Base-by-base conservation (phyloP, 192 early-diverging fungal species). In the Rhizoclosmatium sp. region DNA sequence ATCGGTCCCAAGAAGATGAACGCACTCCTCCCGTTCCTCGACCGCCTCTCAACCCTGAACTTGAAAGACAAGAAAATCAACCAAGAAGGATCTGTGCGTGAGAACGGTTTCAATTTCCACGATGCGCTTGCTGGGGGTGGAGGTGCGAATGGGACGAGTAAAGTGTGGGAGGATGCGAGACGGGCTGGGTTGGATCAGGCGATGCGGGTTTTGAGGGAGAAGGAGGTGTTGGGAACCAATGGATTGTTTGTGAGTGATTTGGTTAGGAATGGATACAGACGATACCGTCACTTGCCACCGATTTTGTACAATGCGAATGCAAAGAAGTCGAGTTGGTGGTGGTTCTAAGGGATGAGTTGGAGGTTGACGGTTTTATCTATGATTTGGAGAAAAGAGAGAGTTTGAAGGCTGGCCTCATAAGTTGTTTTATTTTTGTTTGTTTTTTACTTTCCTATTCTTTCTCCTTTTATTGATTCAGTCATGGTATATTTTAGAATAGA, bases 171-270 rank as follows among this genome's bases (percentile, higher is more conserved):
- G 44, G 72, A 60, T n/a, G 59, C 60, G 39, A 7, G 72, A 9
- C 21, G 45, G 10, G 47, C 39, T 49, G 72, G 72, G 21, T 48
- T 75, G 41, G 72, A 49, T 62, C 59, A 64, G 3, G 56, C 59
- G 5, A 42, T 62, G 40, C 59, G 45, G 61, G 9, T 75, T 60
- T 75, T 75, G 59, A 7, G 12, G n/a, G 72, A 62, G 42, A 19
- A 23, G 39, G 72, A 75, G 16, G 46, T 75, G 3, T 40, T 75
- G 60, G 21, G 45, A 4, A n/a, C 5, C 2, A 64, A 62, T 21
- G 72, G 72, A 7, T 45, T 64, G 72, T 75, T 75, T 75, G 41
- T 42, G 16, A 46, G 59, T 12, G 72, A 75, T n/a, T 64, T 75
- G 59, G 61, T 62, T 42, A 75, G 72, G 7, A 42, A 62, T 45